Evolutionary conservation across 1,139 yeast species (phyloP).

Genomic region (Saccharomyces pastorianus): DNA sequence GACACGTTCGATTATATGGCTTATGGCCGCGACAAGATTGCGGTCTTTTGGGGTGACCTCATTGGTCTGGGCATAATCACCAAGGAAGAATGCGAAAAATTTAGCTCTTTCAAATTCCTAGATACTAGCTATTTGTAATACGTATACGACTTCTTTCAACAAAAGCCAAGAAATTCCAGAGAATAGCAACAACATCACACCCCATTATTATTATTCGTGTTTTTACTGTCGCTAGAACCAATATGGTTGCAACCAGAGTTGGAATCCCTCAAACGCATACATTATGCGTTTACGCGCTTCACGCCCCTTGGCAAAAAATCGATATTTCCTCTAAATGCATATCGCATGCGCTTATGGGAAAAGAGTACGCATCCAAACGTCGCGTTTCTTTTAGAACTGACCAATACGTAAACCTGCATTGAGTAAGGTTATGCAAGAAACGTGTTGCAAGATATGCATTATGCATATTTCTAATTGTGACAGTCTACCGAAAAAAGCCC

Average conservation of each 20-base stretch:
- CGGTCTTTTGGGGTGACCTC: constrained; percentile 68
- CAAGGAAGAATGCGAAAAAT: constrained; percentile 23
- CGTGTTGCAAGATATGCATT: background rate
- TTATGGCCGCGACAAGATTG: constrained; percentile 69
- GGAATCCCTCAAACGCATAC: background rate
- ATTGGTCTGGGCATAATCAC: constrained; percentile 50
- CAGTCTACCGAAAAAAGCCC: background rate
- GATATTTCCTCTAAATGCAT: background rate
- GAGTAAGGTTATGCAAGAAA: background rate
- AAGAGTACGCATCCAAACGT: background rate
- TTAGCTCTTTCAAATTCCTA: constrained; percentile 2
- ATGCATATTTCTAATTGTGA: background rate
- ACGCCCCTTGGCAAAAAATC: background rate
- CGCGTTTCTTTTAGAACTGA: background rate
- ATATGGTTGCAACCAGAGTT: background rate
- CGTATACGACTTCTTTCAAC: background rate
- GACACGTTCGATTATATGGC: constrained; percentile 74
- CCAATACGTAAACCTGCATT: background rate
- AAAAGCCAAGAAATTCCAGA: background rate
- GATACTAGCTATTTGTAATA: constrained; percentile 4
- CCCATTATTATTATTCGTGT: background rate
- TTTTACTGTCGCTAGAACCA: constrained; percentile 5
- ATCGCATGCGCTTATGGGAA: background rate
- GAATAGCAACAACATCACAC: background rate
- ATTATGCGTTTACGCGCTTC: background rate